Conservation (phyloP, 805 yeast genomes). For the Sugiyamaella smithiae region DNA sequence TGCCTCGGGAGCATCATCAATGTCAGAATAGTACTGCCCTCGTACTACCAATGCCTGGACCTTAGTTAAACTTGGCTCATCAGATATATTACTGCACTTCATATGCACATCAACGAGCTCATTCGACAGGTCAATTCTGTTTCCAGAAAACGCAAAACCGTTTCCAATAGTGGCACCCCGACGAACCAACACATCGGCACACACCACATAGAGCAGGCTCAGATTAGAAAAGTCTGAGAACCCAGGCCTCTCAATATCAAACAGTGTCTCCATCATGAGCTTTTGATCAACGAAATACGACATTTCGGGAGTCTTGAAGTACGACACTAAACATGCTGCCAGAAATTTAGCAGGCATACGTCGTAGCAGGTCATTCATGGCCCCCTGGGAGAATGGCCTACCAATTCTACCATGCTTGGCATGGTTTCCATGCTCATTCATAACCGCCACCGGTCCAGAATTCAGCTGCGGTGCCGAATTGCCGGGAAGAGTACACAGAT, state of each 20-base stretch:
- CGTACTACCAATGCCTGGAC: conserved; percentile 2
- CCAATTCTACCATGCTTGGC: not conserved
- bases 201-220: conserved; percentile 6
- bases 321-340: conserved; percentile 3
- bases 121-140: conserved; percentile 5
- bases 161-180: not conserved
- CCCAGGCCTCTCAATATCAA: not conserved
- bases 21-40: conserved; percentile 4
- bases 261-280: not conserved
- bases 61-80: not conserved
- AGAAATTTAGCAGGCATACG: conserved; percentile 9
- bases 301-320: conserved; percentile 3
- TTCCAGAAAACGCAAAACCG: conserved; percentile 2
- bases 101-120: conserved; percentile 9
- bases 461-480: no score
- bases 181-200: conserved; percentile 9
- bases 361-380: not conserved
- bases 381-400: not conserved
- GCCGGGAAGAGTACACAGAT: conserved; percentile 8
- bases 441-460: no score
- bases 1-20: not conserved
- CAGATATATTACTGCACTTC: not conserved
- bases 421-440: not conserved
- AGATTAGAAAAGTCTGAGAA: not conserved
- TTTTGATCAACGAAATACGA: conserved; percentile 7